Evolutionary conservation across 306 rosid genomes (phyloP), one percentile per base, ranked within the genome.

Genomic region (Trifolium subterraneum): DNA sequence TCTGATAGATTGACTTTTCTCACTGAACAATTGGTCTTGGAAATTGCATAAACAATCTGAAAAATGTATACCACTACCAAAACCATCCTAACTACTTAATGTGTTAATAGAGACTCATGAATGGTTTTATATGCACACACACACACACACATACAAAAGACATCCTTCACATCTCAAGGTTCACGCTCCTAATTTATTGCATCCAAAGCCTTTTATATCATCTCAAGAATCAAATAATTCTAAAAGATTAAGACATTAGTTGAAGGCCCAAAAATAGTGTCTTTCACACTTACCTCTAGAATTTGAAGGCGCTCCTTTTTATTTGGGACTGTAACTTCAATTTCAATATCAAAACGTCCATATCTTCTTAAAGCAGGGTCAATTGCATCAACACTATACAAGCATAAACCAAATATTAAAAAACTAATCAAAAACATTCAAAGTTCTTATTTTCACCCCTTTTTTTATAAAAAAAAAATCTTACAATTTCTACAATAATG

Each of bases 331-430:
- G 95, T 80, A 52, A 94, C 96, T 87, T 91, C 98, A 71, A 88
- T 80, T 82, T 94, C 98, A 79, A 87, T 80, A 83, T 90, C 97
- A 87, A 94, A 91, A 71, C 93, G 97, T 27, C 98, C 98, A 36
- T 78, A 80, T 81, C 98, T 84, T 84, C 98, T 87, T 58, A 91
- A 80, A 42, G 96, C 94, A 73, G 97, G 98, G 77, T 94, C 98
- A 9, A 94, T 82, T 61, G 90, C 94, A 82, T 89, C 94, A 74
- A 85, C 90, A 78, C 98, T 89, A 80, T 35, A 18, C 15, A 79
- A 5, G 76, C 19, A 60, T 1, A 81, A 72, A 76, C 66, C 64
- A 85, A 54, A 71, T 64, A 31, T 36, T 68, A 35, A 35, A 76
- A 76, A 68, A 50, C 61, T 39, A 35, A 59, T 76, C 0, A 56